phyloP scores from a whole-genome alignment of 306 rosid species.

The Hippophae tibetana region DNA sequence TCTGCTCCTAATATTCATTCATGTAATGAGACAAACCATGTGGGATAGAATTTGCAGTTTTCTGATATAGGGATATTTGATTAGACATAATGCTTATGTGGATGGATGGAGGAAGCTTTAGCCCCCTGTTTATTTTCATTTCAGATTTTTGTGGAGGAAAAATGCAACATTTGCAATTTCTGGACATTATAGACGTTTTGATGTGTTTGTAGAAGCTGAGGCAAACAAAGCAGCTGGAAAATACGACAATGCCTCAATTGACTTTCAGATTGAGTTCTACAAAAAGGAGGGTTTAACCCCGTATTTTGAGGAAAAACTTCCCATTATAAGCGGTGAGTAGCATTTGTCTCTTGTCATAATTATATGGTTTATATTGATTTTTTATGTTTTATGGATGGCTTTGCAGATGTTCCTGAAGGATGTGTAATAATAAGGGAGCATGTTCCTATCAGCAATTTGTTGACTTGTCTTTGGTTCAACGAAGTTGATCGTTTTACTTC shows the following conservation, averaged over 20 bases:
- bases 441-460: conserved; percentile 82
- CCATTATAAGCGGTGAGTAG: conserved; percentile 79
- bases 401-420: conserved; percentile 97
- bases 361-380: conserved; percentile 1
- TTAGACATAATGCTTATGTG: neutral
- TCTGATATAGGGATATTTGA: neutral
- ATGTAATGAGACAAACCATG: neutral
- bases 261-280: conserved; percentile 79
- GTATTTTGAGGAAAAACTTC: conserved; percentile 80
- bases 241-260: conserved; percentile 77
- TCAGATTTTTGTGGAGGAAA: conserved; percentile 95
- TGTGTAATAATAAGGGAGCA: conserved; percentile 85
- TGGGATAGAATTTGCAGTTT: neutral
- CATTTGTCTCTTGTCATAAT: conserved; percentile 6
- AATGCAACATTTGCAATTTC: conserved; percentile 92
- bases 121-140: conserved; percentile 6
- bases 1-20: neutral
- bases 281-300: conserved; percentile 81
- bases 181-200: conserved; percentile 88
- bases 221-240: conserved; percentile 94
- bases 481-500: conserved; percentile 98
- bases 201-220: conserved; percentile 85
- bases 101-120: neutral
- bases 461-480: conserved; percentile 92
- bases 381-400: conserved; percentile 23